Percentiles rank a stretch among this genome's conserved stretches.
Evolutionary conservation across 1,139 yeast species (phyloP).

Genomic region (Geotrichum macrosporum): DNA sequence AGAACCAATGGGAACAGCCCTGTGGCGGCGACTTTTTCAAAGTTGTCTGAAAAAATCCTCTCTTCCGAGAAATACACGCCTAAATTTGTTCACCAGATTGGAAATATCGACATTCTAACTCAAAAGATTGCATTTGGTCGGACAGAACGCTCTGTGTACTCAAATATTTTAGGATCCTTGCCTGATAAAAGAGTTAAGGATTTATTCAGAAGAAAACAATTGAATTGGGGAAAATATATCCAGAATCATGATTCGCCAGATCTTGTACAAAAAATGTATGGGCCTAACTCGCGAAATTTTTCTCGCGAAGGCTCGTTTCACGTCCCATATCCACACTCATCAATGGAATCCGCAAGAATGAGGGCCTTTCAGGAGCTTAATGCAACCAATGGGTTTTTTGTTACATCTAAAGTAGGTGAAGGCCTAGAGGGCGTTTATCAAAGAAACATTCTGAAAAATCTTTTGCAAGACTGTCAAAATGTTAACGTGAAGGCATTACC

Average conservation of each 20-base stretch:
- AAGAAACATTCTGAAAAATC: slow-evolving; percentile 1
- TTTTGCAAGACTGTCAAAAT: slow-evolving; percentile 4
- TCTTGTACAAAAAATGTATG: background rate
- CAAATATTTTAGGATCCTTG: slow-evolving; percentile 7
- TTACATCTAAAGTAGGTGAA: slow-evolving; percentile 10
- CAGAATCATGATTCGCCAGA: slow-evolving; percentile 12
- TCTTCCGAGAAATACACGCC: background rate
- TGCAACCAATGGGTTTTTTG: slow-evolving; percentile 11
- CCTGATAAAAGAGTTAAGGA: background rate
- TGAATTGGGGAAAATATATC: slow-evolving; percentile 13
- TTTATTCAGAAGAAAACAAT: background rate
- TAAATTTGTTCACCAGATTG: slow-evolving; percentile 14
- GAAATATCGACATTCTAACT: slow-evolving; percentile 5
- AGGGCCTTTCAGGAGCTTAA: slow-evolving; percentile 10
- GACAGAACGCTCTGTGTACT: slow-evolving; percentile 9
- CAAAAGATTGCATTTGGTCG: slow-evolving; percentile 5
- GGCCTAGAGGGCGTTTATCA: background rate
- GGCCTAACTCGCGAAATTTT: too few relatives aligned
- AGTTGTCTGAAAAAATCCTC: background rate
- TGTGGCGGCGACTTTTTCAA: background rate
- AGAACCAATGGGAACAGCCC: background rate
- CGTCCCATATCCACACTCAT: slow-evolving; percentile 16
- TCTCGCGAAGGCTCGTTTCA: slow-evolving; percentile 2
- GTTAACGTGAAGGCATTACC: slow-evolving; percentile 9
- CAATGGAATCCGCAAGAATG: slow-evolving; percentile 9